Evolutionary conservation across 1,139 yeast genomes (phyloP).

Genomic region (Saccharomycopsis hybrid): DNA sequence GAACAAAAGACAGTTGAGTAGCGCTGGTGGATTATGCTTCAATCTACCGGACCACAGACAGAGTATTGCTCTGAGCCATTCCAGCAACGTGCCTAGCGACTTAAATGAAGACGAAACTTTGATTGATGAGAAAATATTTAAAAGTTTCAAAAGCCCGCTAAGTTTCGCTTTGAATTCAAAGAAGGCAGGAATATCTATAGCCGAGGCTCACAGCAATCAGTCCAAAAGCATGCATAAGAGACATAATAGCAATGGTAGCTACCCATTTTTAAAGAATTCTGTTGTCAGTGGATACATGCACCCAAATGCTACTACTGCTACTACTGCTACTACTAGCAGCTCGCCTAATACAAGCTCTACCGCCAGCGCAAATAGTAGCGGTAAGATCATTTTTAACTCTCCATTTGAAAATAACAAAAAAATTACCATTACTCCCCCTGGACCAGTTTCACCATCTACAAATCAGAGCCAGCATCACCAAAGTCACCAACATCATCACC

Average conservation of each 20-base stretch:
- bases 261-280: background rate
- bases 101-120: background rate
- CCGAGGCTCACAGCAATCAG: too few species aligned
- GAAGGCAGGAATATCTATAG: background rate
- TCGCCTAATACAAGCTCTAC: background rate
- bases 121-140: constrained; percentile 1
- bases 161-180: constrained; percentile 1
- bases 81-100: too few species aligned
- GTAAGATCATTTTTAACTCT: constrained; percentile 12
- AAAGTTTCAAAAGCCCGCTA: constrained; percentile 7
- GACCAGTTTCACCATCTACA: too few species aligned
- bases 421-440: background rate
- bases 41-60: background rate
- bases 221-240: too few species aligned
- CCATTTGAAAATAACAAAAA: constrained; percentile 16
- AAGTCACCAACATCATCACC: background rate
- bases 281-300: too few species aligned
- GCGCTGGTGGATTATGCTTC: too few species aligned
- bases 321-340: too few species aligned
- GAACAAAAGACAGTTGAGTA: background rate
- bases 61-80: background rate
- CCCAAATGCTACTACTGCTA: too few species aligned
- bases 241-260: too few species aligned
- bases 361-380: background rate
- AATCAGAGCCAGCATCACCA: too few species aligned